phyloP scores from a whole-genome alignment of 768 basidiomycete species.

The Pisolithus tinctorius region DNA sequence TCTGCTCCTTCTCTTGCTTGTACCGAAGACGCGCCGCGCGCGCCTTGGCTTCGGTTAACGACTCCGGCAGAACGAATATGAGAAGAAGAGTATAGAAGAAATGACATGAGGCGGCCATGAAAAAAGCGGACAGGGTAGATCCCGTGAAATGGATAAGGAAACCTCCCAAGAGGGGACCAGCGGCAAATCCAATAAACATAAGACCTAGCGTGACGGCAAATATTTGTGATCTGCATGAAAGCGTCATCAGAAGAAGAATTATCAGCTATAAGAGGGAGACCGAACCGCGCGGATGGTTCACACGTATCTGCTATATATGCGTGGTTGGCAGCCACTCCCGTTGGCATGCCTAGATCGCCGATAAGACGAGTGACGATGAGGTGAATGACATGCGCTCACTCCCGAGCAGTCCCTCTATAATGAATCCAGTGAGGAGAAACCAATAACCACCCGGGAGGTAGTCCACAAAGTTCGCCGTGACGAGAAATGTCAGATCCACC shows the following conservation, averaged over 20 bases:
- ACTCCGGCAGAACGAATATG: slow-evolving; percentile 70
- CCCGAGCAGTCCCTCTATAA: slow-evolving; percentile 66
- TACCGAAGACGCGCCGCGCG: slow-evolving; percentile 15
- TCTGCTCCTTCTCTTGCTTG: slow-evolving; percentile 8
- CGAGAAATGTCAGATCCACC: slow-evolving; percentile 59
- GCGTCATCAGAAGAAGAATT: slow-evolving; percentile 1
- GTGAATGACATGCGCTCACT: slow-evolving; percentile 36
- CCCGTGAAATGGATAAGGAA: slow-evolving; percentile 55
- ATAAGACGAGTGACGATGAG: background rate
- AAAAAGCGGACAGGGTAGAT: slow-evolving; percentile 62
- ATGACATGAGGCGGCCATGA: slow-evolving; percentile 48
- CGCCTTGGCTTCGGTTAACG: slow-evolving; percentile 49
- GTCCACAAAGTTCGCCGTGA: slow-evolving; percentile 53
- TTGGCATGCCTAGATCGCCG: slow-evolving; percentile 39
- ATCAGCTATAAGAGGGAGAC: background rate
- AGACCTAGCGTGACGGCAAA: slow-evolving; percentile 66
- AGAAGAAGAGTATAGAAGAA: slow-evolving; percentile 41
- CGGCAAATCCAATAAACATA: slow-evolving; percentile 64
- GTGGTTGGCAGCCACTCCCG: slow-evolving; percentile 46
- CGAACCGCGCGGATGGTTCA: slow-evolving; percentile 46
- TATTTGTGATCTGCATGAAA: slow-evolving; percentile 44
- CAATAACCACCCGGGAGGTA: slow-evolving; percentile 76
- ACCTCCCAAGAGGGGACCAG: slow-evolving; percentile 71
- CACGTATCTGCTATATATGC: slow-evolving; percentile 70
- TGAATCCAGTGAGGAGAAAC: slow-evolving; percentile 63